Evolutionary conservation across 176 grass and related monocot species (phyloP).

Genomic region (Hyparrhenia diplandra): DNA sequence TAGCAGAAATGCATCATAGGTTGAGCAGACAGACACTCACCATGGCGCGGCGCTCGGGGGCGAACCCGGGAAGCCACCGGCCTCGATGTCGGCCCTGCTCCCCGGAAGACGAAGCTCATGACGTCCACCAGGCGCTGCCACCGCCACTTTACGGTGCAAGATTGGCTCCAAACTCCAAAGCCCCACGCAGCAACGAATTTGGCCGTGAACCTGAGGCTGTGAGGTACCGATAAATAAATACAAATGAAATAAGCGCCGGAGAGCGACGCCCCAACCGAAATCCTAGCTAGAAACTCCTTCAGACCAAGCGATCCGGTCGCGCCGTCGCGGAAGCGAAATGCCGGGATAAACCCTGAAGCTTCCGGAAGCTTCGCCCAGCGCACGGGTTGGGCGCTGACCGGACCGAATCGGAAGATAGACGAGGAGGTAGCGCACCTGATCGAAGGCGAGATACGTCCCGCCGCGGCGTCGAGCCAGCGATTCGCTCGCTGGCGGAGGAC

Average conservation of each 20-base stretch:
- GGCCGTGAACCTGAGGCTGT: not conserved
- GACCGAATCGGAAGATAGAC: not conserved
- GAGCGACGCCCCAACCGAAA: slow-evolving; percentile 61
- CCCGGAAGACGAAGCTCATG: slow-evolving; percentile 96
- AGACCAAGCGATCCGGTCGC: not conserved
- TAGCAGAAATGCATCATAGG: slow-evolving; percentile 10
- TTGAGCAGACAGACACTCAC: slow-evolving; percentile 31
- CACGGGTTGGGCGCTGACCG: not conserved
- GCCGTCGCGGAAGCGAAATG: slow-evolving; percentile 8
- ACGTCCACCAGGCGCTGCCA: slow-evolving; percentile 5
- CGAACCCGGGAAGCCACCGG: slow-evolving; percentile 60
- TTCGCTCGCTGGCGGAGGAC: slow-evolving; percentile 1
- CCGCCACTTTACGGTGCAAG: not conserved
- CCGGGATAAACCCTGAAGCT: slow-evolving; percentile 24
- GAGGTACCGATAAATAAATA: slow-evolving; percentile 16
- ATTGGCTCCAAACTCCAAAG: slow-evolving; percentile 35
- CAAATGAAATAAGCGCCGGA: slow-evolving; percentile 21
- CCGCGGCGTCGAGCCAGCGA: not conserved
- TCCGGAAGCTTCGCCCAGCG: slow-evolving; percentile 37
- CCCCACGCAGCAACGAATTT: slow-evolving; percentile 14
- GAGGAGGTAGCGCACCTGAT: slow-evolving; percentile 19
- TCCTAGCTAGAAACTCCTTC: slow-evolving; percentile 29
- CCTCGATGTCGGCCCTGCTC: slow-evolving; percentile 66
- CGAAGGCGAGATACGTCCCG: not conserved
- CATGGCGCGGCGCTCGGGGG: slow-evolving; percentile 62